Conservation (phyloP, 225 moss, liverwort and hornwort genomes). For the Ulota crispa region DNA sequence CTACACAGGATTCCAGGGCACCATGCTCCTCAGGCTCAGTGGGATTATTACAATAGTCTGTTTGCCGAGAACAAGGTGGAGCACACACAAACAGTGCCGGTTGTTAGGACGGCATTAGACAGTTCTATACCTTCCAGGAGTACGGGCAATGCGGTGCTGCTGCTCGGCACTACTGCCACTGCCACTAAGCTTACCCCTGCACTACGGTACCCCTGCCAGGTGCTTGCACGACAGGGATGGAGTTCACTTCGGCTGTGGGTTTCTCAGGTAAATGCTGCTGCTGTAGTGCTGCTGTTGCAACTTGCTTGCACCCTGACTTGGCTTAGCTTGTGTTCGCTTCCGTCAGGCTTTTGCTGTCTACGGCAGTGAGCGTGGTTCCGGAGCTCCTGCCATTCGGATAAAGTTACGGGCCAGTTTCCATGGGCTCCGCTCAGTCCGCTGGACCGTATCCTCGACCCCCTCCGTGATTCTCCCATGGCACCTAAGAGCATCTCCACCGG, state of each 20-base stretch:
- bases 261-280: not conserved
- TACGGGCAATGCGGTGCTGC: not conserved
- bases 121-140: not conserved
- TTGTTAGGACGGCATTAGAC: not conserved
- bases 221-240: not conserved
- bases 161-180: not conserved
- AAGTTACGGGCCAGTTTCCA: too few species aligned
- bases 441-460: too few species aligned
- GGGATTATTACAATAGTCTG: conserved; percentile 10
- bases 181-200: not conserved
- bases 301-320: too few species aligned
- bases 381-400: too few species aligned
- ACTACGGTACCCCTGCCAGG: not conserved
- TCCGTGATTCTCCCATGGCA: too few species aligned
- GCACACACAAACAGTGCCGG: conserved; percentile 8
- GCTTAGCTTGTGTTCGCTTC: too few species aligned
- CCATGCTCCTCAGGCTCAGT: not conserved
- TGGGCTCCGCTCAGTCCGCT: too few species aligned
- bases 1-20: conserved; percentile 33
- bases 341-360: too few species aligned
- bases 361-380: too few species aligned
- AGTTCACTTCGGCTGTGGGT: not conserved
- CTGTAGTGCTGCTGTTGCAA: not conserved
- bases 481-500: too few species aligned
- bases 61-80: not conserved